phyloP scores from a whole-genome alignment of 331 rosid species.

The Acacia pycnantha region DNA sequence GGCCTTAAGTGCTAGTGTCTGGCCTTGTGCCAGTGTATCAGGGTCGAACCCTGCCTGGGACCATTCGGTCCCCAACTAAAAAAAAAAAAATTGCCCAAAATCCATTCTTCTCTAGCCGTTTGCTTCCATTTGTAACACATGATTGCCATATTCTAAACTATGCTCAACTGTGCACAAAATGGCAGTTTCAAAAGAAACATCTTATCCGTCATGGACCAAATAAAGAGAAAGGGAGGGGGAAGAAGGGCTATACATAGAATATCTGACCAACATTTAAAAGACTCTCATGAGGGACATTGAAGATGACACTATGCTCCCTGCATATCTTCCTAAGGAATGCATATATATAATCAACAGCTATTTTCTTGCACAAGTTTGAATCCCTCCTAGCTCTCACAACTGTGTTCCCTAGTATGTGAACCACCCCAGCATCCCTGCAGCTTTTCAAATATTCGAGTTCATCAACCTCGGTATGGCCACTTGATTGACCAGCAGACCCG shows the following conservation, averaged over 20 bases:
- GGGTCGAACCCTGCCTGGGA: too few relatives aligned
- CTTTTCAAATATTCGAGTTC: constrained; percentile 78
- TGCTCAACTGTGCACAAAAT: constrained; percentile 29
- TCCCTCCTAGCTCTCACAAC: constrained; percentile 89
- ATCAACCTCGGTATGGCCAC: constrained; percentile 67
- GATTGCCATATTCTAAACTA: constrained; percentile 34
- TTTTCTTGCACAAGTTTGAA: constrained; percentile 78
- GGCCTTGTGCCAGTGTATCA: too few relatives aligned
- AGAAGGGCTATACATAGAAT: constrained; percentile 65
- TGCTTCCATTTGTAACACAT: constrained; percentile 22
- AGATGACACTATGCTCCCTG: constrained; percentile 95
- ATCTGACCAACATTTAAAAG: constrained; percentile 92
- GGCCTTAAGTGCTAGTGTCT: too few relatives aligned
- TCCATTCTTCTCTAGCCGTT: neutral
- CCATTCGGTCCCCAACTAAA: too few relatives aligned
- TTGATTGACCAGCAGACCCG: constrained; percentile 51
- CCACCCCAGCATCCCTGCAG: constrained; percentile 95
- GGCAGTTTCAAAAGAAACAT: constrained; percentile 24
- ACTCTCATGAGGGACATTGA: constrained; percentile 97
- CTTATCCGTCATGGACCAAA: neutral
- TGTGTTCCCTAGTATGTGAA: constrained; percentile 96
- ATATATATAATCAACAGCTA: constrained; percentile 89
- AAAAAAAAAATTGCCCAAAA: constrained; percentile 21
- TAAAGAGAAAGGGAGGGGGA: neutral
- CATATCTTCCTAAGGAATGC: constrained; percentile 96